Evolutionary conservation across 2,329 filamentous ascomycete species (phyloP).

Genomic region (Exophiala xenobiotica): DNA sequence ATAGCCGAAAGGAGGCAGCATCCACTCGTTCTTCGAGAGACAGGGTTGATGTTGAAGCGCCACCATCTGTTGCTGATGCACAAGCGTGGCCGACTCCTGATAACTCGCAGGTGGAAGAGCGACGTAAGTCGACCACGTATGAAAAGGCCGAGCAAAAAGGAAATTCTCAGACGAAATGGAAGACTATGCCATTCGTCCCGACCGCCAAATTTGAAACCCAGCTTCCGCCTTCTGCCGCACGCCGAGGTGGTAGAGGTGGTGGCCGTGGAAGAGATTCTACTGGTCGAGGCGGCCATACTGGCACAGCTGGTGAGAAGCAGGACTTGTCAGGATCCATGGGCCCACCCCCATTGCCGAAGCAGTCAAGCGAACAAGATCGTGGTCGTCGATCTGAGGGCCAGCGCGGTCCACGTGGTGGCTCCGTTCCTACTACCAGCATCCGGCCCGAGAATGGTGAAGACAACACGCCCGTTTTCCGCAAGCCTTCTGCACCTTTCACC

Average conservation of each 20-base stretch:
- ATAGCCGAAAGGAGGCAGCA: conserved; percentile 18
- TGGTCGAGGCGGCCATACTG: conserved; percentile 45
- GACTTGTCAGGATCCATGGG: conserved; percentile 28
- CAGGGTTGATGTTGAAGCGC: conserved; percentile 34
- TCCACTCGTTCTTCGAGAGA: conserved; percentile 29
- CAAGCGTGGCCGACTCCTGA: conserved; percentile 89
- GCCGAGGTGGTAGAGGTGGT: conserved; percentile 56
- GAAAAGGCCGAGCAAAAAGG: conserved; percentile 63
- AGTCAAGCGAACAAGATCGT: conserved; percentile 28
- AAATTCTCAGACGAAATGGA: conserved; percentile 69
- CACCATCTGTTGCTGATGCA: conserved; percentile 72
- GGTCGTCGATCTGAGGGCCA: conserved; percentile 28
- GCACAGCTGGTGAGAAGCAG: conserved; percentile 37
- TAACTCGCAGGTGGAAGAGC: conserved; percentile 71
- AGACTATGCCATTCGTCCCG: conserved; percentile 76
- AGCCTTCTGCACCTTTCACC: conserved; percentile 34
- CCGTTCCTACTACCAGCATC: conserved; percentile 39
- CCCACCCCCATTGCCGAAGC: conserved; percentile 29
- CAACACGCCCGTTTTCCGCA: conserved; percentile 34
- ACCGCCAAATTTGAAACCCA: conserved; percentile 85
- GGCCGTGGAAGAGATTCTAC: conserved; percentile 55
- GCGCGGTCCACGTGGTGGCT: conserved; percentile 40
- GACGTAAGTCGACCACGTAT: conserved; percentile 60
- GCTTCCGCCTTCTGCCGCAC: conserved; percentile 49
- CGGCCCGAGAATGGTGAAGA: conserved; percentile 39